A percentile compares a stretch with the other conserved stretches of the same genome.
Evolutionary conservation across 1,139 yeast species (phyloP).

Genomic region (Suhomyces maxii): DNA sequence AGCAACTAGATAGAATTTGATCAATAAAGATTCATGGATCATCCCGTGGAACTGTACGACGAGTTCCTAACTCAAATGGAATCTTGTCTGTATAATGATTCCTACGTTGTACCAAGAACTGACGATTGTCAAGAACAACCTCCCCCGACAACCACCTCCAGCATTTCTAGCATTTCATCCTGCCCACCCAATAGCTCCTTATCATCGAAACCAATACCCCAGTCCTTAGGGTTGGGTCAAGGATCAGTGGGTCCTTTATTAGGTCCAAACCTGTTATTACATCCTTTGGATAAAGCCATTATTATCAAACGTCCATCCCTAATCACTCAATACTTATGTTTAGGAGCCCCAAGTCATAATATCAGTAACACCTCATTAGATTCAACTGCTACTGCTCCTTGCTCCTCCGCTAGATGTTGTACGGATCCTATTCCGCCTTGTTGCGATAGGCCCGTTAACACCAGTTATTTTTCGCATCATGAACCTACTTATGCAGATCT

Average conservation of each 20-base stretch:
- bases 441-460: not conserved
- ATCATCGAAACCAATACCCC: not conserved
- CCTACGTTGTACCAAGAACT: conserved; percentile 9
- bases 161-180: not conserved
- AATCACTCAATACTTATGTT: not conserved
- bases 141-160: not conserved
- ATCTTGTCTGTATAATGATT: conserved; percentile 22
- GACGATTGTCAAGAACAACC: not conserved
- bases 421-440: not conserved
- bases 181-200: not conserved
- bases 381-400: not conserved
- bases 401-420: not conserved
- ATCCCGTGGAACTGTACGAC: conserved; percentile 28
- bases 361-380: not conserved
- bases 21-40: conserved; percentile 3
- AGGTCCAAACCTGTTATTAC: not conserved
- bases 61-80: conserved; percentile 35
- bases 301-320: not conserved
- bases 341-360: not conserved
- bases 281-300: not conserved
- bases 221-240: not conserved
- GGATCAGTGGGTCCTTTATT: not conserved
- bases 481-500: not conserved
- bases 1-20: not conserved
- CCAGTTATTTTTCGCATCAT: not conserved